Base-by-base conservation (phyloP, 2,329 filamentous ascomycete genomes). In the Alternaria alternata region DNA sequence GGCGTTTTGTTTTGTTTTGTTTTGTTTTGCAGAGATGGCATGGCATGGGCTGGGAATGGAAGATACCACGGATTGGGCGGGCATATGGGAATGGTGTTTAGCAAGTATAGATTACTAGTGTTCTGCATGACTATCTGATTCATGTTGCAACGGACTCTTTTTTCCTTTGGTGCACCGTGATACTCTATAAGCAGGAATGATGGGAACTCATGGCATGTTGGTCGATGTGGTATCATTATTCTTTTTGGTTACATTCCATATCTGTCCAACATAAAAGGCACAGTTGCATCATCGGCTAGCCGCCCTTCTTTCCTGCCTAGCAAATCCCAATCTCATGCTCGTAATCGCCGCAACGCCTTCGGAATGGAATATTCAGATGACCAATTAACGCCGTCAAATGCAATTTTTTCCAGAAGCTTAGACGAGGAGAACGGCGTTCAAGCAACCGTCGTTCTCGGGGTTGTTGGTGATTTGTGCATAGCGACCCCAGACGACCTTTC, bases 401-500 rank as follows among this genome's bases (percentile, higher is more conserved):
- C 64, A 66, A 41, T 51, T n/a, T 42, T 62, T 38, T n/a, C 16
- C 34, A n/a, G 54, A 24, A 57, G 46, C 41, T 43, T 68, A 78
- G 39, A 77, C 75, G 4, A 78, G 68, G 54, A 78, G 59, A n/a
- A 78, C 73, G 5, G 77, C 76, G 55, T 78, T 79, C 18, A 79
- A 57, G 57, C 77, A 79, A 5, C 77, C 77, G 53, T 79, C 77
- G 53, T 79, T 79, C 51, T 78, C 76, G 1, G 77, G 77, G 49
- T 78, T 79, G 63, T 77, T 78, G 11, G 74, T 78, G 26, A 77
- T 64, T 59, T 68, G 75, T 41, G 75, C 75, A 69, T 76, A 77
- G 7, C 73, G 64, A 47, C 75, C 74, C 75, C 75, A 78, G 0
- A 76, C 75, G 3, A 78, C 92, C 82, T 97, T 97, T 64, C 95